Evolutionary conservation across 805 yeast genomes (phyloP), one percentile per base, ranked within the genome.

Genomic region (Hanseniaspora pseudoguilliermondii): DNA sequence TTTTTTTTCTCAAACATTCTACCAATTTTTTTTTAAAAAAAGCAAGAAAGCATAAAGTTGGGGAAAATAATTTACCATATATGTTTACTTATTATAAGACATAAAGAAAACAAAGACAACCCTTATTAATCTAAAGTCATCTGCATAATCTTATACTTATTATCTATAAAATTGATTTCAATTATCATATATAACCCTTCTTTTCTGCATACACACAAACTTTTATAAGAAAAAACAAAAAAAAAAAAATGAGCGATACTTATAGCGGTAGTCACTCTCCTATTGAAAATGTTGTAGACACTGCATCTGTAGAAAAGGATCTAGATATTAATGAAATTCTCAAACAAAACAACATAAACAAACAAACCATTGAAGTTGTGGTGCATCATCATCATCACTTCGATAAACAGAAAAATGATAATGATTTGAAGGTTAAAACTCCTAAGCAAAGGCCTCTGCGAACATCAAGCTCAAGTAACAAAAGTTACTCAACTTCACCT

Each of bases 281-380:
- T 4, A 20, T 20, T 13, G 49, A 46, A 21, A 34, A 46, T 5
- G 15, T 39, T 29, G 21, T 46, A 13, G 35, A 46, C 18, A 46
- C n/a, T 7, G 7, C 16, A 2, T 13, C 39, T 11, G 20, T 46
- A 5, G 49, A 46, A 34, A 29, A 46, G 4, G 32, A 27, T 20
- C 5, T 46, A 21, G 27, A 46, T n/a, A 18, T 46, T 1, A 34
- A 20, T 46, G 49, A 46, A 5, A 46, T 46, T 13, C 35, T 46
- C 18, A 32, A 29, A 20, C 38, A 46, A 34, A 39, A 34, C 7
- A 44, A 44, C 15, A 9, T 29, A 9, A 44, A 8, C 20, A 44
- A 44, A 25, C 39, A 55, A 44, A 49, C 38, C 5, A 53, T 53
- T 41, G 60, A 59, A n/a, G 58, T 57, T 32, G 80, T 64, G 9